Base-by-base conservation (phyloP, 2,329 filamentous ascomycete species). In the Ophioceras dolichostomum region DNA sequence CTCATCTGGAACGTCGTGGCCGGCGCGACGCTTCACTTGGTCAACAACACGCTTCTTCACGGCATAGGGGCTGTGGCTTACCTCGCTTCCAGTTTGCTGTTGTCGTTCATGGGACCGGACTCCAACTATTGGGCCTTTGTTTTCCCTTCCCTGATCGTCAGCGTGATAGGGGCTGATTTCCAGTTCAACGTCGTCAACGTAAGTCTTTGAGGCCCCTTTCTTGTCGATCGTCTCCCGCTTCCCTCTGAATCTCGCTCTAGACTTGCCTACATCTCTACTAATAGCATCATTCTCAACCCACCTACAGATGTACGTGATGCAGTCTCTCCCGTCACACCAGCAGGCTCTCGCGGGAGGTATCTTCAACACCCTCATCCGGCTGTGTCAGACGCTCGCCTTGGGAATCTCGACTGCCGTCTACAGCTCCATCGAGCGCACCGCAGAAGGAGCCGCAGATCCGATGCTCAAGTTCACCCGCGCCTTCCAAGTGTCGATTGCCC, bases 171-270 rank as follows among this genome's bases (percentile, higher is more conserved):
- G 1, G 76, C 76, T 0, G 79, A 83, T 49, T 69, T 83, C 24
- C 71, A 82, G 40, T 83, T 82, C 53, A 80, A 81, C 41, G 77
- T 83, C 17, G 70, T 73, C 4, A 83, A 83, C 47, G 70, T 76
- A 51, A 46, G 68, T 56, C n/a, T 3, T 16, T 16, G 22, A 27
- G 19, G 21, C 16, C 19, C 8, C 24, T 16, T 16, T 4, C 13
- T 22, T 38, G n/a, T 30, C 29, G 20, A 16, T 4, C 33, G 4
- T 6, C n/a, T n/a, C n/a, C n/a, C n/a, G n/a, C n/a, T n/a, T n/a
- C n/a, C n/a, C n/a, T n/a, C n/a, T n/a, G 7, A 26, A 4, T 13
- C 13, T 4, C 9, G 16, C 16, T 7, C 29, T 31, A 17, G 19
- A 9, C 16, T 35, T 5, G 18, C 32, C 18, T 12, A 20, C 13